Base-by-base conservation (phyloP, 2,329 filamentous ascomycete species). In the Penicillium sp. region DNA sequence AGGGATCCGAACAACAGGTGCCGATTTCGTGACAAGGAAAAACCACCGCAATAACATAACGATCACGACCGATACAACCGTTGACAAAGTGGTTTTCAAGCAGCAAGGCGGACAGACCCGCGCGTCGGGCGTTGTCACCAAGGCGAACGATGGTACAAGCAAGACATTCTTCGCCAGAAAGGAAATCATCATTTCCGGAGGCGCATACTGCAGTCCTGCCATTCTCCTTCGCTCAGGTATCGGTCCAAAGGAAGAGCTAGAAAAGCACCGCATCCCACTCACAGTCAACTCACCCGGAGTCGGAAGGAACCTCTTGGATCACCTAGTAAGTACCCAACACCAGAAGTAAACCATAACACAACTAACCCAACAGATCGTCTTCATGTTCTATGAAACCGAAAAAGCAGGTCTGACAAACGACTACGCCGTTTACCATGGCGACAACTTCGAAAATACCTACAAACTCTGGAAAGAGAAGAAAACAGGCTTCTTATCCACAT, bases 331-430 rank as follows among this genome's bases (percentile, higher is more conserved):
- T 52, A 14, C 3, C 3, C 53, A 8, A 58, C 61, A 24, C 8
- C n/a, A 6, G 41, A 52, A 33, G 14, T 3, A 8, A 22, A 22
- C 3, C 22, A 21, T 37, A 10, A 37, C 22, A 9, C n/a, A 31
- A n/a, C 56, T 68, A 39, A 64, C 33, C 13, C 7, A 11, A 13
- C 26, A 81, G 75, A 82, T 82, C 26, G 76, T 80, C 47, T 86
- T 87, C 68, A 82, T 84, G 53, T 87, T 84, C 68, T 88, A 88
- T 68, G 82, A 86, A 70, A 81, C 83, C 2, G 77, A 76, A 13
- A 75, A 80, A 52, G 69, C 76, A 21, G 79, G 78, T 2, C 63
- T 86, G 14, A 86, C 85, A 14, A 84, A 76, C 48, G 85, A 87
- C 68, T 70, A 82, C 56, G 75, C 80, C n/a, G 77, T 83, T 43